Evolutionary conservation across 2,329 filamentous ascomycete species (phyloP), one percentile per base, ranked within the genome.

Genomic region (Alternaria tenuissima): DNA sequence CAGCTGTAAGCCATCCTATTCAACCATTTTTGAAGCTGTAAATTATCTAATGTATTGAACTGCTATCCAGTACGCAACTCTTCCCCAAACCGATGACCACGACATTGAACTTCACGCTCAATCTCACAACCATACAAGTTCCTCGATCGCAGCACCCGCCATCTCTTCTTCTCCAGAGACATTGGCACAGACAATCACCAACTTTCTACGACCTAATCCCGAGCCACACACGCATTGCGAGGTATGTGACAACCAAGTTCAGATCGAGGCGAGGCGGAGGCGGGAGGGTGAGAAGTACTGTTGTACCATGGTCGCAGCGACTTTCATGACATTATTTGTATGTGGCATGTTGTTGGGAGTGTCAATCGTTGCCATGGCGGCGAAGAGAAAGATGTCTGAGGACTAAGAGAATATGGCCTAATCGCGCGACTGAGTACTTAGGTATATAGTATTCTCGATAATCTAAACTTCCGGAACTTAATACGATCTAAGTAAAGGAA

Each of bases 141-240:
- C 36, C 42, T 43, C 51, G 22, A 34, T 16, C 51, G 59, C 9
- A 43, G 51, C 24, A 63, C 46, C 30, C 30, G 7, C 16, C n/a
- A 14, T 6, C 6, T 28, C 34, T 3, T 43, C 18, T 32, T 32
- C 51, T 36, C 59, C 59, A 9, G 71, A 73, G 53, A 65, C 62
- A 5, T 42, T 73, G 16, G 62, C 60, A n/a, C 66, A 73, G 28
- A 73, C 69, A 6, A 63, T 71, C 49, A 66, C 72, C 12, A 64
- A 65, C n/a, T 59, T 72, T 11, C 64, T 74, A 49, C 60, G 61
- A 28, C 68, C 69, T 0, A 66, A 65, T 14, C 55, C 69, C 4
- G 64, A 65, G 16, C 59, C 59, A 5, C 72, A 73, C 52, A 59
- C 61, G 5, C 72, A 74, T 55, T 76, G 72, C 61, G 68, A 73